These are phyloP conservation scores for Syzygium malaccense DNA, from an alignment of 441 rosid species.

Conservation along the genomic window DNA sequence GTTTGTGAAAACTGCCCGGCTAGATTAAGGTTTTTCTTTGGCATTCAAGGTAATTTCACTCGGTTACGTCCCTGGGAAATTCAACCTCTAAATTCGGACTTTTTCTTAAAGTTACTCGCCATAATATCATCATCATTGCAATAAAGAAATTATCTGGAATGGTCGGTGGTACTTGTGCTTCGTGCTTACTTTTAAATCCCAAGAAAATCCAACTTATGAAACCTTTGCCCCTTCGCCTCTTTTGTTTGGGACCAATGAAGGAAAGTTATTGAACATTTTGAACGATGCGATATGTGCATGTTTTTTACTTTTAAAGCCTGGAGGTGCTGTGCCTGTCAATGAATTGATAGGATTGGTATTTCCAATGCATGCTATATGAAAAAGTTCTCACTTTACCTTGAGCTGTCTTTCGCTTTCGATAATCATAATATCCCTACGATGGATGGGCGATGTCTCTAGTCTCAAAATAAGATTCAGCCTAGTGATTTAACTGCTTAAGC, in stretches of 20 bases:
- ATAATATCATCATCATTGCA: background rate
- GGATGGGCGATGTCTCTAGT: background rate
- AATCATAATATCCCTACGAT: background rate
- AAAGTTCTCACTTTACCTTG: background rate
- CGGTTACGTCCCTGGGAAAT: background rate
- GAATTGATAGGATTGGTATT: background rate
- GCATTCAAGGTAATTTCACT: background rate
- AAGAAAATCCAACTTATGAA: background rate
- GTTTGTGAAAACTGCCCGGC: background rate
- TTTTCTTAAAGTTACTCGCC: background rate
- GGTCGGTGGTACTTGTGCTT: background rate
- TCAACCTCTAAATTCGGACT: background rate
- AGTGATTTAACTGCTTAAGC: too few relatives aligned
- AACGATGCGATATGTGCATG: too few relatives aligned
- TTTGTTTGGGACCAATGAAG: background rate
- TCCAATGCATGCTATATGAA: background rate
- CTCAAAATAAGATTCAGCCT: background rate
- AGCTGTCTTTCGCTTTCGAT: background rate
- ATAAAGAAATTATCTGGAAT: background rate
- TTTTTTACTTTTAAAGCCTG: too few relatives aligned
- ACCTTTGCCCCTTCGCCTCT: background rate
- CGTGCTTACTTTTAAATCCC: background rate
- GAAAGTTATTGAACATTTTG: too few relatives aligned
- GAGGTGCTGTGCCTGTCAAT: background rate
- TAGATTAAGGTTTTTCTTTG: accelerated